Percentiles rank a stretch among this genome's conserved stretches.
These are phyloP conservation scores for Calonectria honghensis DNA, from an alignment of 2,329 filamentous ascomycete genomes.

Conservation along the genomic window DNA sequence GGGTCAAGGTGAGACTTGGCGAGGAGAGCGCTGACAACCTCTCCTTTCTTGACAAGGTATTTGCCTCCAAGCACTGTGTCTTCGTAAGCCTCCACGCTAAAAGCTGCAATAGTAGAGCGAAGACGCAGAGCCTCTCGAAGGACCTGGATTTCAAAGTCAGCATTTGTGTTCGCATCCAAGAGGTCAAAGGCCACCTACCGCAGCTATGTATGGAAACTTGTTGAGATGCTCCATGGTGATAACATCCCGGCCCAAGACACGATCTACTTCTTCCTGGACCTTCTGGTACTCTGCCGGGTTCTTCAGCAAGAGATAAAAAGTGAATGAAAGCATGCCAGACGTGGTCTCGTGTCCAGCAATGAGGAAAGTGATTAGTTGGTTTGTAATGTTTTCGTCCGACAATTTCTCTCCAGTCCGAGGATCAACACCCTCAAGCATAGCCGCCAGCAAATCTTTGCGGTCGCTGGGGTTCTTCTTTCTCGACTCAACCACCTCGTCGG, in stretches of 20 bases:
- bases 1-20: constrained; percentile 77
- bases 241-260: constrained; percentile 74
- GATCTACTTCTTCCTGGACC: constrained; percentile 81
- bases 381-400: constrained; percentile 76
- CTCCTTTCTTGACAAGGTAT: constrained; percentile 73
- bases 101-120: constrained; percentile 75
- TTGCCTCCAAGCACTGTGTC: constrained; percentile 76
- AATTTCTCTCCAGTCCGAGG: constrained; percentile 80
- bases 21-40: constrained; percentile 70
- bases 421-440: constrained; percentile 82
- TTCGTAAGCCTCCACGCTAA: constrained; percentile 72
- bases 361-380: constrained; percentile 84
- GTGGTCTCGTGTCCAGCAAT: constrained; percentile 85
- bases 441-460: constrained; percentile 80
- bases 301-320: constrained; percentile 79
- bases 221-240: constrained; percentile 77
- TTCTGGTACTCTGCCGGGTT: constrained; percentile 75
- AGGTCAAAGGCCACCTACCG: constrained; percentile 54
- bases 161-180: not conserved
- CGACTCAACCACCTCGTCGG: constrained; percentile 76
- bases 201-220: constrained; percentile 80
- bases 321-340: constrained; percentile 79
- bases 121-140: constrained; percentile 81
- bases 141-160: constrained; percentile 46
- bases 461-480: constrained; percentile 73